phyloP scores from a whole-genome alignment of 2,329 filamentous ascomycete species.

The Raffaelea deltoideospora region DNA sequence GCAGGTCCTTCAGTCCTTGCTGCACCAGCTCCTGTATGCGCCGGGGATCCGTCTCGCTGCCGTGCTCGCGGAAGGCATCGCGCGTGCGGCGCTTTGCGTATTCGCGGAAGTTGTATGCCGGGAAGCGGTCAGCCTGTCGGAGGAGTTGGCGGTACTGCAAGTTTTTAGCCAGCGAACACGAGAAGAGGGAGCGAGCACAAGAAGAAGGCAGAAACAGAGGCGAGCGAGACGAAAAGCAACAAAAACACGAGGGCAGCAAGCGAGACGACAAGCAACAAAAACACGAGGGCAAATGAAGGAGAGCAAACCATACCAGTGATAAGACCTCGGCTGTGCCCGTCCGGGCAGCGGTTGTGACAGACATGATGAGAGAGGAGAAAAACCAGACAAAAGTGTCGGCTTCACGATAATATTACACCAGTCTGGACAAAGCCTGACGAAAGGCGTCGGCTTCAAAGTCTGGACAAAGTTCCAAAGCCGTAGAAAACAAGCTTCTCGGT shows the following conservation, averaged over 20 bases:
- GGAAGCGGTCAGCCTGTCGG: constrained; percentile 73
- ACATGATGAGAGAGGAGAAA: too few relatives aligned
- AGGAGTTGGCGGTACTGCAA: constrained; percentile 82
- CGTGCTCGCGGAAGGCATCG: constrained; percentile 79
- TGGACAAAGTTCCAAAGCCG: too few relatives aligned
- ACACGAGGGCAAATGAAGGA: neutral
- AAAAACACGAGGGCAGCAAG: neutral
- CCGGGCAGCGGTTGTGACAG: constrained; percentile 1
- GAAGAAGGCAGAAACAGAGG: neutral
- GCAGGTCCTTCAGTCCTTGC: constrained; percentile 72
- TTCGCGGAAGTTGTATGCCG: constrained; percentile 94
- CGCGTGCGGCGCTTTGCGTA: constrained; percentile 83
- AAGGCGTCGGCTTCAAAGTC: too few relatives aligned
- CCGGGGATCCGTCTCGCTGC: constrained; percentile 54
- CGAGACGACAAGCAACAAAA: neutral
- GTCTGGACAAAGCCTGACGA: too few relatives aligned
- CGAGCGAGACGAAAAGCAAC: neutral
- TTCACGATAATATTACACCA: too few relatives aligned
- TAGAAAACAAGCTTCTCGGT: too few relatives aligned
- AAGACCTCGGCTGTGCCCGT: constrained; percentile 1
- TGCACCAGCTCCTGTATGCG: constrained; percentile 79
- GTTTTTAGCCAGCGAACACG: too few relatives aligned
- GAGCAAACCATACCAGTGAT: constrained; percentile 2
- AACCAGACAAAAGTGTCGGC: too few relatives aligned
- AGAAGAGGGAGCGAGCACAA: neutral